Conservation (phyloP, 805 yeast genomes). For the Teunomyces gatunensis region DNA sequence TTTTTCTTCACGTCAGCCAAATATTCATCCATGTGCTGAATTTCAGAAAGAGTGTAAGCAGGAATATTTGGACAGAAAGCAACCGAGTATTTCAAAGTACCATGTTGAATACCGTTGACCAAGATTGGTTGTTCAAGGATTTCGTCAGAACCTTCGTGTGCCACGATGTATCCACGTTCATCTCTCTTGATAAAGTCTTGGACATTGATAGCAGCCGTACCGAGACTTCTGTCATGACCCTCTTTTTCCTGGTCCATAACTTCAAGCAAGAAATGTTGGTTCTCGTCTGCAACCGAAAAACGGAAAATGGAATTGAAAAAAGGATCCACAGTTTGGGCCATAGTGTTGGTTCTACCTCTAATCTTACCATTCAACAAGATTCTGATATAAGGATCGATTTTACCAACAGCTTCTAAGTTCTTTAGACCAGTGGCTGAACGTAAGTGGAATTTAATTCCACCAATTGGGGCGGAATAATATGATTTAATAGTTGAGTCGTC, state of each 20-base stretch:
- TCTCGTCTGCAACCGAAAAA: constrained; percentile 58
- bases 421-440: constrained; percentile 51
- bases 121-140: constrained; percentile 45
- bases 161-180: constrained; percentile 44
- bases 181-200: constrained; percentile 48
- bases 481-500: constrained; percentile 45
- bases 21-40: constrained; percentile 45
- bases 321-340: constrained; percentile 55
- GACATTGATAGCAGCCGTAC: constrained; percentile 51
- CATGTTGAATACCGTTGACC: constrained; percentile 39
- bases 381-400: constrained; percentile 71
- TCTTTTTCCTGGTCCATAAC: constrained; percentile 66
- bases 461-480: constrained; percentile 58
- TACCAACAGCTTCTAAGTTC: constrained; percentile 65
- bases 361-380: constrained; percentile 57
- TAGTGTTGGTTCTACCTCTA: constrained; percentile 52
- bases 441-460: constrained; percentile 60
- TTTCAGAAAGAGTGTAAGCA: constrained; percentile 57
- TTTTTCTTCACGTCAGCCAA: constrained; percentile 31
- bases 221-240: constrained; percentile 63
- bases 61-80: constrained; percentile 67
- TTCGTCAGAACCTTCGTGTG: constrained; percentile 51
- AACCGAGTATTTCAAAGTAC: constrained; percentile 51
- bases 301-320: constrained; percentile 57
- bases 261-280: constrained; percentile 56